These are phyloP conservation scores for Aspergillus nanangensis DNA, from an alignment of 495 filamentous ascomycete species.

Conservation along the genomic window DNA sequence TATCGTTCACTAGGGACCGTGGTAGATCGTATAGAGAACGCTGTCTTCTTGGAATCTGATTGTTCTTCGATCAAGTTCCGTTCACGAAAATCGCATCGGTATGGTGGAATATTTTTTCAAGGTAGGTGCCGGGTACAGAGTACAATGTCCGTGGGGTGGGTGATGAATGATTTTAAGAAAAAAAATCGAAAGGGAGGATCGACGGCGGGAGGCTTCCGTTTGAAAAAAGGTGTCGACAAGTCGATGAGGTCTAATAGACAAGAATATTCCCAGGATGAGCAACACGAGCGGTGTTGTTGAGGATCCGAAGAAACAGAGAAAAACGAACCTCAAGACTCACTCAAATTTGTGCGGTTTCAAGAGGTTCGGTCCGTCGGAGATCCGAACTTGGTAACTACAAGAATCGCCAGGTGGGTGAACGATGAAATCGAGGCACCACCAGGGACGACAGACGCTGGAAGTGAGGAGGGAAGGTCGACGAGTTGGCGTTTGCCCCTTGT, in stretches of 20 bases:
- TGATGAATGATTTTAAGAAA: too few relatives aligned
- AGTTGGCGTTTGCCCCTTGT: slow-evolving; percentile 17
- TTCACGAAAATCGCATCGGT: slow-evolving; percentile 26
- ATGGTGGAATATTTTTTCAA: slow-evolving; percentile 2
- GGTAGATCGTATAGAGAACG: background rate
- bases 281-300: too few relatives aligned
- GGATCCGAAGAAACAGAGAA: background rate
- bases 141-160: too few relatives aligned
- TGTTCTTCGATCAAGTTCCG: background rate
- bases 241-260: background rate
- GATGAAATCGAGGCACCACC: slow-evolving; percentile 7
- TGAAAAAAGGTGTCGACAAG: background rate
- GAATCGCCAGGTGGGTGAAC: slow-evolving; percentile 3
- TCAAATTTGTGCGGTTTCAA: slow-evolving; percentile 5
- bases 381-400: slow-evolving; percentile 10
- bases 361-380: slow-evolving; percentile 9
- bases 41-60: background rate
- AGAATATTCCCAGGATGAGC: too few relatives aligned
- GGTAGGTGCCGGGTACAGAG: background rate
- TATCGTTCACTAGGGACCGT: background rate
- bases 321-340: slow-evolving; percentile 5
- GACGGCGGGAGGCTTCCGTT: background rate
- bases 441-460: slow-evolving; percentile 5
- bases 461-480: background rate
- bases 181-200: too few relatives aligned